Evolutionary conservation across 1,139 yeast genomes (phyloP).

Genomic region (Pichia sp.): DNA sequence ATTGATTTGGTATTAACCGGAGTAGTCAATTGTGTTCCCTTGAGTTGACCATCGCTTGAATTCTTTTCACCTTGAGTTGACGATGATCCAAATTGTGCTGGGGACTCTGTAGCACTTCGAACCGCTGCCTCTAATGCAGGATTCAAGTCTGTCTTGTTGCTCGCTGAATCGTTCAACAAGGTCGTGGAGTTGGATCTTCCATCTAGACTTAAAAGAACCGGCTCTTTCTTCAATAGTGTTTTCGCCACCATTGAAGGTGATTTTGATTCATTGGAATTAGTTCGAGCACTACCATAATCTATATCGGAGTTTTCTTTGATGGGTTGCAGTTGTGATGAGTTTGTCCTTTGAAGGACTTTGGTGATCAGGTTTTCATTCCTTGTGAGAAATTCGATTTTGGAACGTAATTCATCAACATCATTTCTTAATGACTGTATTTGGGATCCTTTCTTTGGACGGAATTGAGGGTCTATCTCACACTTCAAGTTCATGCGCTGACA

Average conservation of each 20-base stretch:
- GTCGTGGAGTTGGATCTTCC: slow-evolving; percentile 30
- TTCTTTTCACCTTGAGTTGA: background rate
- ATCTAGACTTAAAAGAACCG: slow-evolving; percentile 24
- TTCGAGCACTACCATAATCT: background rate
- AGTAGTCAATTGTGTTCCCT: slow-evolving; percentile 16
- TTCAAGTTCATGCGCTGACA: slow-evolving; percentile 75
- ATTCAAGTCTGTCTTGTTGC: slow-evolving; percentile 29
- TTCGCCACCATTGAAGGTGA: slow-evolving; percentile 23
- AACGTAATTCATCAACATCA: slow-evolving; percentile 76
- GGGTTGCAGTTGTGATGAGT: slow-evolving; percentile 3
- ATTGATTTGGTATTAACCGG: slow-evolving; percentile 17
- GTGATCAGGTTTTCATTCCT: slow-evolving; percentile 66
- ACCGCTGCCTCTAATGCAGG: slow-evolving; percentile 24
- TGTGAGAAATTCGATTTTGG: slow-evolving; percentile 71
- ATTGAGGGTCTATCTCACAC: slow-evolving; percentile 89
- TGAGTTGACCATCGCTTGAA: background rate
- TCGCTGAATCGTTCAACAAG: slow-evolving; percentile 37
- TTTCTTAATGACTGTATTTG: slow-evolving; percentile 80
- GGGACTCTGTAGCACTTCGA: slow-evolving; percentile 20
- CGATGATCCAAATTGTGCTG: slow-evolving; percentile 17
- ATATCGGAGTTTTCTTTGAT: background rate
- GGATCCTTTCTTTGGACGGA: slow-evolving; percentile 86
- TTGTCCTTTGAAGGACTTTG: slow-evolving; percentile 45
- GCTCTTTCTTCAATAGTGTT: slow-evolving; percentile 29
- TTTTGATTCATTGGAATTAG: background rate